Evolutionary conservation across 2,329 filamentous ascomycete species (phyloP).

Genomic region (Venturia nashicola): DNA sequence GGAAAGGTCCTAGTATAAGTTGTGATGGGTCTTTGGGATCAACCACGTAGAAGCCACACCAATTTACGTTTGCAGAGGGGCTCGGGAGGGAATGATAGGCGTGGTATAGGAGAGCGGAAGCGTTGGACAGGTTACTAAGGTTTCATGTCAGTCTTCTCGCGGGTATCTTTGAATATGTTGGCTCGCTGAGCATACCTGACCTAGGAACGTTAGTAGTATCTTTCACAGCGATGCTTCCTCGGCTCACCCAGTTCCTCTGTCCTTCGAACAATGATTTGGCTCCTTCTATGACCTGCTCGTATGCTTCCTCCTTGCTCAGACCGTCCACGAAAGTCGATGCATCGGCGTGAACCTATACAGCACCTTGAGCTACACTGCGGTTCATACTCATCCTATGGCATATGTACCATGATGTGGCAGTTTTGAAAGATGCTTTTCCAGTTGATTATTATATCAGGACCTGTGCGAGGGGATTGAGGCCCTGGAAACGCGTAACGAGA

Average conservation of each 20-base stretch:
- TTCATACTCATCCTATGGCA: not conserved
- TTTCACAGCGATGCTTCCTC: not conserved
- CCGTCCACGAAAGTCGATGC: constrained; percentile 58
- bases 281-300: constrained; percentile 60
- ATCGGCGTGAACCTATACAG: constrained; percentile 56
- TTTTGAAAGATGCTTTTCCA: not conserved
- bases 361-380: not conserved
- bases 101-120: constrained; percentile 67
- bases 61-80: constrained; percentile 60
- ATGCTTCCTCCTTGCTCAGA: constrained; percentile 59
- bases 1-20: constrained; percentile 68
- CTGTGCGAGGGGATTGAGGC: not conserved
- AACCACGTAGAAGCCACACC: constrained; percentile 68
- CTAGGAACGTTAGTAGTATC: not conserved
- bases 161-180: not conserved
- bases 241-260: constrained; percentile 66
- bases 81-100: constrained; percentile 59
- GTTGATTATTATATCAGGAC: not conserved
- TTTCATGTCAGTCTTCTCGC: not conserved
- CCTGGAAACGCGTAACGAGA: not conserved
- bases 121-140: constrained; percentile 61
- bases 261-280: constrained; percentile 56
- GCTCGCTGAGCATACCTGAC: not conserved
- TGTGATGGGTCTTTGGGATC: constrained; percentile 37
- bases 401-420: not conserved